phyloP scores from a whole-genome alignment of 23 red algal genomes.

The Gracilaria vermiculophylla region DNA sequence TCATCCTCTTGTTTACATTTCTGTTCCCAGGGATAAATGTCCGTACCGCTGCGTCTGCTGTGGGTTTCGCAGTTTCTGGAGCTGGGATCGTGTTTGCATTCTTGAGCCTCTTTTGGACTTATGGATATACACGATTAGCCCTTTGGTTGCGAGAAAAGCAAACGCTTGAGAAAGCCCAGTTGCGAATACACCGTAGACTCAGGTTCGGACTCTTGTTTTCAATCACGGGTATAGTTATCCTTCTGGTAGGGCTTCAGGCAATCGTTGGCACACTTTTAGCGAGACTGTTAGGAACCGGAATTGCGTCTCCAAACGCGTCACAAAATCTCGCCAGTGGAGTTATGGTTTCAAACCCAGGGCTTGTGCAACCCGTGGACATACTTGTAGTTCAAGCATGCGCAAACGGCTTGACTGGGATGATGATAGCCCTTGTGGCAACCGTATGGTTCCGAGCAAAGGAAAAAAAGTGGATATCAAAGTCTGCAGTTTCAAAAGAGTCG shows the following conservation, averaged over 20 bases:
- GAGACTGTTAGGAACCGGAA: constrained; percentile 43
- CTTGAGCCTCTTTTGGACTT: constrained; percentile 76
- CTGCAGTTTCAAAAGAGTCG: neutral
- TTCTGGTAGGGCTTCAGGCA: constrained; percentile 52
- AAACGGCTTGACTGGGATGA: constrained; percentile 44
- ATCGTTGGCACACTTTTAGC: constrained; percentile 68
- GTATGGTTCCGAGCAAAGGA: constrained; percentile 46
- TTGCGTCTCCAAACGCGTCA: constrained; percentile 10
- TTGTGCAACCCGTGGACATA: constrained; percentile 76
- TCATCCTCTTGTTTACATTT: constrained; percentile 76
- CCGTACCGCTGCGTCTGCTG: constrained; percentile 36
- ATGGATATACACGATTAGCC: constrained; percentile 68
- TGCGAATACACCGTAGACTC: constrained; percentile 48
- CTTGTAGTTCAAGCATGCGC: constrained; percentile 73
- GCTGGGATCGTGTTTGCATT: constrained; percentile 43
- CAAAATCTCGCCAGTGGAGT: neutral
- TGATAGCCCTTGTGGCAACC: constrained; percentile 41
- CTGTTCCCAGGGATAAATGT: constrained; percentile 68
- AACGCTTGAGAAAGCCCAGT: neutral
- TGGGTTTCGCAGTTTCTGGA: constrained; percentile 47
- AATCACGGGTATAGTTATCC: constrained; percentile 37
- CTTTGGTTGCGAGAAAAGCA: constrained; percentile 32
- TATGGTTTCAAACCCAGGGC: neutral
- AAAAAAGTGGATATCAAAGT: constrained; percentile 38
- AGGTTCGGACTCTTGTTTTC: constrained; percentile 45